Conservation (phyloP, 352 stramenopile species). For the Pythium graminicola region DNA sequence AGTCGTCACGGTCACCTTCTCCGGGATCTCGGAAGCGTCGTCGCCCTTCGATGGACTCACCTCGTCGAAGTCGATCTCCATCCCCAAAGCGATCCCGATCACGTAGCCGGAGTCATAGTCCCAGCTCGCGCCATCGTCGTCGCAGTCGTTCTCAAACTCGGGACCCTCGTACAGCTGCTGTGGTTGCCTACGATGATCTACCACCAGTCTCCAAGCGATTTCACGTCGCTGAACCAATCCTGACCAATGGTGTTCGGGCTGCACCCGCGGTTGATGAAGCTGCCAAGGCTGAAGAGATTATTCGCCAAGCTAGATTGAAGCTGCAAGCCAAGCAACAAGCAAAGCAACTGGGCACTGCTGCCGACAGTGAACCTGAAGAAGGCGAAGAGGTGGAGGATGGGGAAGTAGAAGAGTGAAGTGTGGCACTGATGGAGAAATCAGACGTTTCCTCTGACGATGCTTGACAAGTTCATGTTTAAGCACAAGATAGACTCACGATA, state of each 20-base stretch:
- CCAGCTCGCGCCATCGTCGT: constrained; percentile 26
- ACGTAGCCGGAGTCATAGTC: constrained; percentile 27
- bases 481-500: background rate
- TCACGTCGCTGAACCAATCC: background rate
- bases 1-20: constrained; percentile 27
- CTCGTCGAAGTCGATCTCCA: constrained; percentile 20
- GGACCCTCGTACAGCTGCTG: constrained; percentile 11
- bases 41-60: constrained; percentile 32
- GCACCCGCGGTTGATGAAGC: constrained; percentile 39
- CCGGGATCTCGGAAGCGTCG: constrained; percentile 28
- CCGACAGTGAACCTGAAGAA: constrained; percentile 52
- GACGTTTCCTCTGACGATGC: background rate
- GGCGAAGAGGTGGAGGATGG: constrained; percentile 35
- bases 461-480: background rate
- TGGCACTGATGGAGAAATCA: background rate
- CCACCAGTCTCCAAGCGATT: constrained; percentile 7
- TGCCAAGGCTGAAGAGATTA: constrained; percentile 57
- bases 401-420: constrained; percentile 38
- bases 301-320: constrained; percentile 56
- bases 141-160: constrained; percentile 13
- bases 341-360: constrained; percentile 13
- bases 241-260: background rate
- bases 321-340: constrained; percentile 33
- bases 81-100: constrained; percentile 33
- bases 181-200: constrained; percentile 14